Percentiles rank a stretch among this genome's conserved stretches.
Evolutionary conservation across 176 grass and related monocot species (phyloP).

Genomic region (Eremochloa ophiuroides): DNA sequence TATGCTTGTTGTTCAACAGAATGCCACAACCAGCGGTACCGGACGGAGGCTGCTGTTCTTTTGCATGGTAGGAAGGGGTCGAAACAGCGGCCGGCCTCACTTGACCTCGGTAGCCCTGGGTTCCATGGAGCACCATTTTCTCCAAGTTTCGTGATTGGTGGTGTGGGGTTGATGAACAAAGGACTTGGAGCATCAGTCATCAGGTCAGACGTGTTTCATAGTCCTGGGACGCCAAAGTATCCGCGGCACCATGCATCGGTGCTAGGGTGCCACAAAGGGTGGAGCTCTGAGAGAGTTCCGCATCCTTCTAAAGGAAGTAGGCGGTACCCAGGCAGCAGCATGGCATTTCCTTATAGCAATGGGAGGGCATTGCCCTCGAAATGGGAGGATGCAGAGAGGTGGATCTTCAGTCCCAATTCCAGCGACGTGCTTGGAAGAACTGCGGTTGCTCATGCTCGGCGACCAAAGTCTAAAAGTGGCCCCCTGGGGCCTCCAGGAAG

Average conservation of each 20-base stretch:
- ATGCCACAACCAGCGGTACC: conserved; percentile 41
- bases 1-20: conserved; percentile 56
- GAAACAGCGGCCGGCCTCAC: conserved; percentile 48
- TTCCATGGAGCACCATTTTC: conserved; percentile 42
- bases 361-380: conserved; percentile 87
- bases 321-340: conserved; percentile 47
- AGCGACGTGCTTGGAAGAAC: conserved; percentile 40
- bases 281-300: conserved; percentile 90
- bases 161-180: conserved; percentile 65
- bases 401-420: conserved; percentile 91
- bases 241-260: conserved; percentile 16
- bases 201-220: conserved; percentile 61
- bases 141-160: conserved; percentile 43
- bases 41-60: conserved; percentile 26
- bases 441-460: conserved; percentile 34
- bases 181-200: conserved; percentile 44
- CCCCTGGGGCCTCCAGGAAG: conserved; percentile 65
- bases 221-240: conserved; percentile 77
- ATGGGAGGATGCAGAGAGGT: conserved; percentile 98
- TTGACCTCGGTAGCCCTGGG: conserved; percentile 61
- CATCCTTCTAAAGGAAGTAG: conserved; percentile 47
- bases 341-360: conserved; percentile 62
- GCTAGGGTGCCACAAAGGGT: conserved; percentile 57
- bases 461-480: conserved; percentile 86
- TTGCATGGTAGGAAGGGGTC: conserved; percentile 44